These are phyloP conservation scores for Rubia peregrina DNA, from an alignment of 305 asterid species.

Conservation along the genomic window DNA sequence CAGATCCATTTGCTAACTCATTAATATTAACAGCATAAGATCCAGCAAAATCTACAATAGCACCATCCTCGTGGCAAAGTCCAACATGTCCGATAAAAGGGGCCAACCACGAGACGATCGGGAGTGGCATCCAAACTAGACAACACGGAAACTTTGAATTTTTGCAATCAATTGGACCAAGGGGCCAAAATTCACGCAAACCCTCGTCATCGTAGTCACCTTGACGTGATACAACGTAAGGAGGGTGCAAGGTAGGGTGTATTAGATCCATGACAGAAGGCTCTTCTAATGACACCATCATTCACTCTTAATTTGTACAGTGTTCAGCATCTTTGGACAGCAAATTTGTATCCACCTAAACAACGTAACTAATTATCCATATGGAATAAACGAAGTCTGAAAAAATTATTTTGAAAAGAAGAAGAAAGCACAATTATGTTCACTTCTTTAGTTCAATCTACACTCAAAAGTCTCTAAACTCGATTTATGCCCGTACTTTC, in stretches of 20 bases:
- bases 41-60: slow-evolving; percentile 70
- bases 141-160: slow-evolving; percentile 84
- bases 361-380: background rate
- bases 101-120: slow-evolving; percentile 94
- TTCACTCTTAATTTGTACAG: slow-evolving; percentile 26
- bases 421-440: background rate
- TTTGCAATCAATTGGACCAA: slow-evolving; percentile 51
- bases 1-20: slow-evolving; percentile 62
- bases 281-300: slow-evolving; percentile 26
- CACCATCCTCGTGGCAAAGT: slow-evolving; percentile 76
- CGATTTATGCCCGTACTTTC: background rate
- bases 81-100: slow-evolving; percentile 96
- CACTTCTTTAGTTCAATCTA: background rate
- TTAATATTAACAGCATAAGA: slow-evolving; percentile 58
- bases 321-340: slow-evolving; percentile 15
- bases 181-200: slow-evolving; percentile 71
- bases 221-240: slow-evolving; percentile 26
- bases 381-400: background rate
- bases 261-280: slow-evolving; percentile 45
- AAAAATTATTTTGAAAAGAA: background rate
- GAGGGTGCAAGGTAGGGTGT: slow-evolving; percentile 26
- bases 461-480: background rate
- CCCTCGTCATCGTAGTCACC: slow-evolving; percentile 15
- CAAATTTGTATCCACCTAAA: slow-evolving; percentile 13
- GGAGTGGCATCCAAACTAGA: slow-evolving; percentile 86